Evolutionary conservation across 108 stramenopile genomes (phyloP), one percentile per base, ranked within the genome.

Genomic region (Skeletonema menzelii): DNA sequence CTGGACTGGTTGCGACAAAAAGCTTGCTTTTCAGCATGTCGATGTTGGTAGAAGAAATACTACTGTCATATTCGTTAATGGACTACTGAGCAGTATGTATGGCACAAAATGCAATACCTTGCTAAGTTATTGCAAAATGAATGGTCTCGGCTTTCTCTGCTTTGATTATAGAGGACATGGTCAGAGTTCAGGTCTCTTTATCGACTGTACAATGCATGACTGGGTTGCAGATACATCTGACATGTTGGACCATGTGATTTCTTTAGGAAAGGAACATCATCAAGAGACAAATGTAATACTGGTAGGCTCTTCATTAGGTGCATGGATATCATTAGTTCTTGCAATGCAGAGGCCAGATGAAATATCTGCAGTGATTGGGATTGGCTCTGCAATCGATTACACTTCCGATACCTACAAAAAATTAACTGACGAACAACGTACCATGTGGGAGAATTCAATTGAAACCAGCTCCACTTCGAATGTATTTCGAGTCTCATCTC

Each of bases 151-250:
- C 8, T 53, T 53, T 22, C 49, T 22, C 49, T 53, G 49, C 8
- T 53, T 53, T 53, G 49, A 53, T 53, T 53, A 53, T 10, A 53
- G 49, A 53, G 49, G 49, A 20, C 49, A 53, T 53, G 49, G 49
- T 24, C 20, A 53, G 22, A 53, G 49, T 10, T 53, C 49, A 22
- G 49, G 49, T n/a, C 49, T 24, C 22, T 53, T 53, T 6, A n/a
- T 53, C 24, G 49, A 53, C 20, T 53, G 49, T 22, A 53, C 49
- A 1, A 22, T 53, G 49, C 49, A 53, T 53, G 49, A 53, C 22
- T 53, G 49, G 49, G 5, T 53, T 53, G 49, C 20, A 53, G 49
- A 53, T 53, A 22, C 49, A 53, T 53, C 20, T 53, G 49, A 53
- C 4, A 53, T 53, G 49, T n/a, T 53, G 22, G 22, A 53, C 24